Evolutionary conservation across 108 stramenopile genomes (phyloP).

Genomic region (Discostella pseudostelligera): DNA sequence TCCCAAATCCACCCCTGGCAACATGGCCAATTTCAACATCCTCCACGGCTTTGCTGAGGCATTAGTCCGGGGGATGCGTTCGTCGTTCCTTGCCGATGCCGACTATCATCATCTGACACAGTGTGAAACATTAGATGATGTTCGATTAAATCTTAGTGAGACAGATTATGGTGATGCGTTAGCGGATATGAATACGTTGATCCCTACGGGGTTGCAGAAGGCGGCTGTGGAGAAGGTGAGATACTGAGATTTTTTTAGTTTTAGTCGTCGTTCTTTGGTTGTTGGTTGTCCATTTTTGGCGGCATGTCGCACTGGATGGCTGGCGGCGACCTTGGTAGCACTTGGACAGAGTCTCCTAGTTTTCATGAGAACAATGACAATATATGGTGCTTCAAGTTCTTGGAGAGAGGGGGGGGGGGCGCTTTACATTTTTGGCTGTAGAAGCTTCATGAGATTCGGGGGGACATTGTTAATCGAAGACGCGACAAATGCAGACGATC

Average conservation of each 20-base stretch:
- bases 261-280: not conserved
- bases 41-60: conserved; percentile 96
- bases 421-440: no score
- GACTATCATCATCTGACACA: conserved; percentile 96
- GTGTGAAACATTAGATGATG: conserved; percentile 95
- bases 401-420: no score
- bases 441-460: no score
- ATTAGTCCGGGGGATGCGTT: conserved; percentile 93
- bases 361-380: no score
- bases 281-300: conserved; percentile 7
- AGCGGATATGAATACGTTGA: conserved; percentile 73
- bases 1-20: conserved; percentile 67
- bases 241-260: not conserved
- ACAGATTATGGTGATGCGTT: conserved; percentile 93
- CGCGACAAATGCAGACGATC: no score
- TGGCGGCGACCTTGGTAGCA: no score
- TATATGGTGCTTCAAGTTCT: no score
- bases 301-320: no score
- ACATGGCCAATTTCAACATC: conserved; percentile 93
- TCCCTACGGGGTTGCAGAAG: conserved; percentile 82
- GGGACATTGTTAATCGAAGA: no score
- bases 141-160: conserved; percentile 96
- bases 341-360: no score
- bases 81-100: conserved; percentile 88
- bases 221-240: conserved; percentile 87